Evolutionary conservation across 192 early-diverging fungal species (phyloP).

Genomic region (Fimicolochytrium jonesii): DNA sequence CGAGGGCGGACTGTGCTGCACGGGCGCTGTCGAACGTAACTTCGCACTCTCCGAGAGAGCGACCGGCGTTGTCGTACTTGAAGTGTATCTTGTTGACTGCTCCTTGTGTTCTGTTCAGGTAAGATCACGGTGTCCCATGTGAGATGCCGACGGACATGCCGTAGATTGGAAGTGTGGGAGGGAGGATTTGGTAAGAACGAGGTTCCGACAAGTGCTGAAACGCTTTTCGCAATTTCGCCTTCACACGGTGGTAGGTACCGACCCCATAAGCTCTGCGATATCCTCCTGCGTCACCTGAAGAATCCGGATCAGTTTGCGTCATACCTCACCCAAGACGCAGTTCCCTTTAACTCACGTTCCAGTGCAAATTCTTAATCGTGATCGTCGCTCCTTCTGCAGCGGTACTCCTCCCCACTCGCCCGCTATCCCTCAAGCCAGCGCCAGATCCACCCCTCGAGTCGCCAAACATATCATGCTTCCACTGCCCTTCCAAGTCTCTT

Average conservation of each 20-base stretch:
- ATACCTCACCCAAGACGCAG: neutral
- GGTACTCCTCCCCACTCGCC: neutral
- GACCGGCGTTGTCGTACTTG: conserved; percentile 22
- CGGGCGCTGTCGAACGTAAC: conserved; percentile 4
- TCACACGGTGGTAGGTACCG: conserved; percentile 7
- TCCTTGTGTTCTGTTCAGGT: neutral
- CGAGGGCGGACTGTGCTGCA: conserved; percentile 7
- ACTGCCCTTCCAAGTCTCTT: conserved; percentile 8
- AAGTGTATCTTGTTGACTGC: conserved; percentile 7
- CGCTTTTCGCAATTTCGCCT: neutral
- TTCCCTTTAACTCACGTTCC: conserved; percentile 19
- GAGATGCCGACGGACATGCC: too few relatives aligned
- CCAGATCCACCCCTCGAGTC: neutral
- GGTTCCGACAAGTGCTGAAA: too few relatives aligned
- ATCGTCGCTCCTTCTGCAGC: neutral
- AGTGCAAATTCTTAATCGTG: conserved; percentile 24
- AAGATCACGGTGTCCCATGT: neutral
- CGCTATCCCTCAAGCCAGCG: neutral
- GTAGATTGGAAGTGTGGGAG: too few relatives aligned
- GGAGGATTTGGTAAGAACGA: too few relatives aligned
- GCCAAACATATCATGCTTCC: conserved; percentile 26
- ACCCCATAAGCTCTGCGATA: conserved; percentile 25
- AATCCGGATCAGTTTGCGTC: neutral
- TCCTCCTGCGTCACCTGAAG: conserved; percentile 27
- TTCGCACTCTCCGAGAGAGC: conserved; percentile 10